A percentile compares a stretch with the other conserved stretches of the same genome.
Evolutionary conservation across 768 basidiomycete genomes (phyloP).

Genomic region (Hydnomerulius pinastri): DNA sequence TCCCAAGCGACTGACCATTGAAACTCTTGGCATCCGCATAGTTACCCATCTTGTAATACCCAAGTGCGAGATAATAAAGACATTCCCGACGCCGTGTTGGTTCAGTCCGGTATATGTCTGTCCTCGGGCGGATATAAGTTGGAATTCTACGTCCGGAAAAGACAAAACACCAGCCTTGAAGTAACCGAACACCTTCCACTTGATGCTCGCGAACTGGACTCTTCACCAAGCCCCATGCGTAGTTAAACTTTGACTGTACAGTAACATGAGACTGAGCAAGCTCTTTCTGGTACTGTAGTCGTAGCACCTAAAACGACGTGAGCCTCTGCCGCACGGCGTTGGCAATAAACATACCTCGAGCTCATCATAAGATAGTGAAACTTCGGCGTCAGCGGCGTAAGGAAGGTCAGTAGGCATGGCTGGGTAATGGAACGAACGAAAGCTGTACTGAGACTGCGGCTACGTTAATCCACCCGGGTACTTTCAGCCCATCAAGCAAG

Average conservation of each 20-base stretch:
- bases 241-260: conserved; percentile 97
- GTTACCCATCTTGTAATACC: conserved; percentile 96
- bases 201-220: conserved; percentile 83
- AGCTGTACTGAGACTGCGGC: conserved; percentile 15
- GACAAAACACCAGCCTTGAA: conserved; percentile 67
- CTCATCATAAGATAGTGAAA: conserved; percentile 87
- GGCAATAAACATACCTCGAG: conserved; percentile 60
- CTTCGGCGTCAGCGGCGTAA: conserved; percentile 93
- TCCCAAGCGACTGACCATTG: conserved; percentile 63
- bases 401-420: conserved; percentile 82
- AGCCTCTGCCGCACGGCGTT: neutral
- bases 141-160: neutral
- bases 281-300: conserved; percentile 89
- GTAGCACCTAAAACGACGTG: conserved; percentile 61
- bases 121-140: conserved; percentile 4
- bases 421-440: conserved; percentile 12
- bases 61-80: conserved; percentile 93
- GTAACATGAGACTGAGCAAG: conserved; percentile 80
- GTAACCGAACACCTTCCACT: conserved; percentile 85
- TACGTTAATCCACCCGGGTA: neutral
- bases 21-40: conserved; percentile 91
- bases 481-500: neutral
- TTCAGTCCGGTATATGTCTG: conserved; percentile 91
- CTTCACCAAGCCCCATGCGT: conserved; percentile 95
- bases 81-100: conserved; percentile 90